Conservation (phyloP, 2,329 filamentous ascomycete genomes). For the Ophiostoma sp. region DNA sequence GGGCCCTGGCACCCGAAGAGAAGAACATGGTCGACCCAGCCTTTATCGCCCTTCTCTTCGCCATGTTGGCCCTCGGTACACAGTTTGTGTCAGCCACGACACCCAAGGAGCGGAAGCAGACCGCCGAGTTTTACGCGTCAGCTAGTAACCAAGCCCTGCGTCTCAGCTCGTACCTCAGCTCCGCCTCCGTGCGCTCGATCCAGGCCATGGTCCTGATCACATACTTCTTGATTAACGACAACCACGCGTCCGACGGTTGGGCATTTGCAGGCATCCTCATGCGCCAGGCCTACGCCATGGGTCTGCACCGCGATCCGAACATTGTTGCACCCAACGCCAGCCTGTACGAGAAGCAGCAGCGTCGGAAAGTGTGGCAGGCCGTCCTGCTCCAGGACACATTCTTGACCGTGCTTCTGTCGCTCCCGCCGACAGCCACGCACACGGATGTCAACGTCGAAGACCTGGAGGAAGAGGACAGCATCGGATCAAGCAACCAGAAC, state of each 20-base stretch:
- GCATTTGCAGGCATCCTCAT: constrained; percentile 77
- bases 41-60: constrained; percentile 71
- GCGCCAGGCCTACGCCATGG: constrained; percentile 78
- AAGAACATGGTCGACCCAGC: constrained; percentile 65
- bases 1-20: constrained; percentile 60
- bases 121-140: constrained; percentile 78
- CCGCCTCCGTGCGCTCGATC: constrained; percentile 69
- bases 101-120: constrained; percentile 66
- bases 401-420: constrained; percentile 72
- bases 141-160: constrained; percentile 76
- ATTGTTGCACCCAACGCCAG: constrained; percentile 67
- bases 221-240: constrained; percentile 84
- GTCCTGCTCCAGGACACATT: constrained; percentile 81
- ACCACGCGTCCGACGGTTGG: constrained; percentile 80
- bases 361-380: constrained; percentile 79
- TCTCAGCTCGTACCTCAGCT: constrained; percentile 74
- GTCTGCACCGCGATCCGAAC: constrained; percentile 75
- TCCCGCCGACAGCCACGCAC: constrained; percentile 76
- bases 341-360: constrained; percentile 72
- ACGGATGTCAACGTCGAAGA: constrained; percentile 77
- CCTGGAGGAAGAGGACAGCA: constrained; percentile 60
- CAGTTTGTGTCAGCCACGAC: constrained; percentile 68
- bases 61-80: constrained; percentile 75
- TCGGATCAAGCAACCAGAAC: constrained; percentile 51
- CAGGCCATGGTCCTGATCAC: constrained; percentile 81